phyloP scores from a whole-genome alignment of 306 rosid species.

The Comarum palustre region DNA sequence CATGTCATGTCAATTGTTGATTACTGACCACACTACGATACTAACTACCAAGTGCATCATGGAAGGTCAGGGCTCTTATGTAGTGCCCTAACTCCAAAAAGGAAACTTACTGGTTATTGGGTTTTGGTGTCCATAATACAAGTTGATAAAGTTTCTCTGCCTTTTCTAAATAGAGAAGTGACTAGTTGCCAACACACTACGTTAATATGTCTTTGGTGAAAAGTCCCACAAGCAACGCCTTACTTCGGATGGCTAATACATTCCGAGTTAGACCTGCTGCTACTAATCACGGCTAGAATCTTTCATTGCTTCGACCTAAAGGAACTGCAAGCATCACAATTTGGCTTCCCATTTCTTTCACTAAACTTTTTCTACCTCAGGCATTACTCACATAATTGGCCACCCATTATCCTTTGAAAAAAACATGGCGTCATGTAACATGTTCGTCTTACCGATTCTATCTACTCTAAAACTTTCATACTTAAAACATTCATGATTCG shows the following conservation, averaged over 20 bases:
- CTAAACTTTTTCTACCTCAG: not conserved
- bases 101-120: not conserved
- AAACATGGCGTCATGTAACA: not conserved
- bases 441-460: not conserved
- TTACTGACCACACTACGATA: not conserved
- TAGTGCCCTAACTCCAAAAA: not conserved
- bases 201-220: constrained; percentile 10
- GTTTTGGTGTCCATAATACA: not conserved
- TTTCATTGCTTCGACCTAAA: constrained; percentile 15
- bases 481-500: not conserved
- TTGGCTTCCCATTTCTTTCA: not conserved
- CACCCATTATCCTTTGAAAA: not conserved
- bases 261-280: not conserved
- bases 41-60: not conserved
- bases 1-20: not conserved
- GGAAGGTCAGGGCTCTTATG: not conserved
- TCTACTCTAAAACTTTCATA: not conserved
- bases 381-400: not conserved
- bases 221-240: constrained; percentile 40
- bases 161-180: not conserved
- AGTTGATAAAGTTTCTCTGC: not conserved
- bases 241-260: not conserved
- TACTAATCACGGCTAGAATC: not conserved
- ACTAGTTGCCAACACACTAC: constrained; percentile 29
- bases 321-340: not conserved